Evolutionary conservation across 805 yeast genomes (phyloP), one percentile per base, ranked within the genome.

Genomic region (Henningerozyma blattae): DNA sequence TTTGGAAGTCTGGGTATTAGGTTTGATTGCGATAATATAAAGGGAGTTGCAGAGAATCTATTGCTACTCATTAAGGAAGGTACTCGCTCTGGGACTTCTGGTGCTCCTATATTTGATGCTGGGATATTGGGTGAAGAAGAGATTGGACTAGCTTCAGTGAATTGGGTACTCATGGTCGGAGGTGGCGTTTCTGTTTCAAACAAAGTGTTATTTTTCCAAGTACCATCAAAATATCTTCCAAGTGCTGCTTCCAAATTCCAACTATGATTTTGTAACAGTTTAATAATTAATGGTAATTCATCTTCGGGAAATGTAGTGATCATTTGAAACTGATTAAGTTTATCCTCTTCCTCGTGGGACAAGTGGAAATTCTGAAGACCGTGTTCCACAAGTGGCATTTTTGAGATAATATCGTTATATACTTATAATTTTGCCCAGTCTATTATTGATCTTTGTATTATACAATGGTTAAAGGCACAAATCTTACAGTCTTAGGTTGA

Each of bases 181-280:
- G 35, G 34, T 9, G 41, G 38, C 7, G 44, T 35, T 4, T 43
- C 33, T 27, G 40, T 15, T 15, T 27, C 29, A 27, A 27, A 27
- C 12, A 15, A 18, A 16, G 36, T 34, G 18, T 28, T 39, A 26
- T 44, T 44, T 14, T 53, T 64, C 55, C 72, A 62, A 33, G 65
- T 62, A 15, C 67, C 69, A 44, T 79, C 87, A 47, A 76, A 76
- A 49, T 65, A 79, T 33, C 72, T 64, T 3, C 77, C 67, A 22
- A 77, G 54, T 1, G 85, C 73, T 28, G 67, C 60, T 44, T 77
- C 82, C 32, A 79, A 47, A 45, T 76, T 67, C 76, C 76, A 75
- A 32, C 72, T 67, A 43, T 73, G 67, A 31, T 68, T 64, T 22
- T 62, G 53, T 33, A 78, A 49, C 18, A 77, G 50, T 33, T 60